Evolutionary conservation across 2,329 filamentous ascomycete species (phyloP).

Genomic region (Diplodia seriata): DNA sequence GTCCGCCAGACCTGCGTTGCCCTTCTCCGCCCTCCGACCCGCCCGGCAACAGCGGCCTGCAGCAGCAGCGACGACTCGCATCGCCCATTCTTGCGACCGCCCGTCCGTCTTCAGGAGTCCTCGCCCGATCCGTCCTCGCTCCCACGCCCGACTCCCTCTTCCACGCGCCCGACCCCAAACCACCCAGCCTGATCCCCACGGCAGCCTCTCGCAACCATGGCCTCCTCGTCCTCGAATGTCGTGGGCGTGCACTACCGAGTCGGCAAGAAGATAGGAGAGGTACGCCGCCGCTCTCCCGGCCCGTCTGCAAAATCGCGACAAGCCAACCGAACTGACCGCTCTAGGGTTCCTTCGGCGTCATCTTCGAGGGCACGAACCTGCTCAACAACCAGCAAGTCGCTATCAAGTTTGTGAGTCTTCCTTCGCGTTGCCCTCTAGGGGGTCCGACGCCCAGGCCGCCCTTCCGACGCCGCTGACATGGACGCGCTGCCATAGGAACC

Average conservation of each 20-base stretch:
- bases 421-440: constrained; percentile 26
- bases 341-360: constrained; percentile 90
- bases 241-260: constrained; percentile 98
- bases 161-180: constrained; percentile 11
- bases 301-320: not conserved
- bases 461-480: constrained; percentile 14
- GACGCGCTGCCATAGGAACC: constrained; percentile 72
- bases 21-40: constrained; percentile 13
- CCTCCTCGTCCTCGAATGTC: constrained; percentile 91
- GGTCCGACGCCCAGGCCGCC: constrained; percentile 7
- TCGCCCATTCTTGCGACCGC: constrained; percentile 21
- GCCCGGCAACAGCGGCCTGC: constrained; percentile 19
- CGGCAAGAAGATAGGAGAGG: constrained; percentile 97
- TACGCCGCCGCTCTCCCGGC: constrained; percentile 22
- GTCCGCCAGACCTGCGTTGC: constrained; percentile 23
- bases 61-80: constrained; percentile 29
- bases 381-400: constrained; percentile 99
- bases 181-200: constrained; percentile 20
- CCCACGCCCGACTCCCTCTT: constrained; percentile 6
- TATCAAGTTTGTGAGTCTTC: constrained; percentile 89
- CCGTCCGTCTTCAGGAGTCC: constrained; percentile 29
- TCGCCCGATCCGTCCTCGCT: constrained; percentile 20
- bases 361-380: constrained; percentile 97
- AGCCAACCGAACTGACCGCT: constrained; percentile 16
- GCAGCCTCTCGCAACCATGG: constrained; percentile 61